A percentile compares a stretch with the other conserved stretches of the same genome.
These are phyloP conservation scores for Astrothelium subdiscretum DNA, from an alignment of 495 filamentous ascomycete species.

Conservation along the genomic window DNA sequence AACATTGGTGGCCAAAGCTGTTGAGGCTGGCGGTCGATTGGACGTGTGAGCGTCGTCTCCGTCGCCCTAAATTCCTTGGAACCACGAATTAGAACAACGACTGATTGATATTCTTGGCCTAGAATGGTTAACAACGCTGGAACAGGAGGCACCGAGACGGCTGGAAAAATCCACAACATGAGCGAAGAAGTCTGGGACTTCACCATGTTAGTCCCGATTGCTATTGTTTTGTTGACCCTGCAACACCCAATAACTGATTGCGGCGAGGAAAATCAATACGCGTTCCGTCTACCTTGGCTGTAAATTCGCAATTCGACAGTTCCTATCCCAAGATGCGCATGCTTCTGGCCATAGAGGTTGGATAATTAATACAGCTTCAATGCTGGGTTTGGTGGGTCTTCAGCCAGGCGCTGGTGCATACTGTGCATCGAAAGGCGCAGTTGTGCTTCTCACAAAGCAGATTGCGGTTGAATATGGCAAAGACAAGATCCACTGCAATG, in stretches of 20 bases:
- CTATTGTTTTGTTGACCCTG: too few relatives aligned
- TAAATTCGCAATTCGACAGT: conserved; percentile 1
- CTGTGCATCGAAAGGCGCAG: conserved; percentile 40
- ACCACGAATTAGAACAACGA: too few relatives aligned
- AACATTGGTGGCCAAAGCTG: conserved; percentile 27
- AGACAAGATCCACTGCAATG: conserved; percentile 41
- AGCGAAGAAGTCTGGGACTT: not conserved
- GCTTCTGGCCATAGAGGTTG: conserved; percentile 40
- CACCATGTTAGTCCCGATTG: not conserved
- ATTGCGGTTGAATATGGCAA: conserved; percentile 40
- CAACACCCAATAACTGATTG: not conserved
- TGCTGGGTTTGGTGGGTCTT: conserved; percentile 33
- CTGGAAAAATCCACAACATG: not conserved
- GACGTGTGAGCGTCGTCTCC: conserved; percentile 23
- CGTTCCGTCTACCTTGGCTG: conserved; percentile 6
- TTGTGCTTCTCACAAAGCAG: conserved; percentile 36
- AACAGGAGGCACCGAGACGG: conserved; percentile 17
- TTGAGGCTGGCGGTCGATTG: conserved; percentile 32
- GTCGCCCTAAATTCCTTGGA: too few relatives aligned
- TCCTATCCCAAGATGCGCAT: conserved; percentile 29
- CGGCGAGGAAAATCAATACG: not conserved
- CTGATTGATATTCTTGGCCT: too few relatives aligned
- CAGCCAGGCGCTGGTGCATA: conserved; percentile 29
- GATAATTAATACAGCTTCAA: conserved; percentile 43
- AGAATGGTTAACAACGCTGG: conserved; percentile 47